phyloP scores from a whole-genome alignment of 805 yeast genomes.

The Phaffomyces thermotolerans region DNA sequence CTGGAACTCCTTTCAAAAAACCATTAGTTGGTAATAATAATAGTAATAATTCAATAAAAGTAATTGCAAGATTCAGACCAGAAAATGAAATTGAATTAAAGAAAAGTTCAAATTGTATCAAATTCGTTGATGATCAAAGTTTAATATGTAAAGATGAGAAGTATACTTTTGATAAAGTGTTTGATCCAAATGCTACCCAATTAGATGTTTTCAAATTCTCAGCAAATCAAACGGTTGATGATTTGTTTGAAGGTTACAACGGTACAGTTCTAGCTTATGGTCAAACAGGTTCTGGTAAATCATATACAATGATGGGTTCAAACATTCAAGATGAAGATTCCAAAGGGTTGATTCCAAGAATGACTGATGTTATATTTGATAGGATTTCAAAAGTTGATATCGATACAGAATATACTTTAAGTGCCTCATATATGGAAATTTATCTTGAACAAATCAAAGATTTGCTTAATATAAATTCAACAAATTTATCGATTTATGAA shows the following conservation, averaged over 20 bases:
- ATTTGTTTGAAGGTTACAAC: constrained; percentile 67
- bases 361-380: constrained; percentile 57
- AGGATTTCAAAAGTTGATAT: constrained; percentile 38
- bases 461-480: constrained; percentile 33
- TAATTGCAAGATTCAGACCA: constrained; percentile 70
- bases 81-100: constrained; percentile 29
- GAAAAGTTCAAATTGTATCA: neutral
- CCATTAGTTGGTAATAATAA: neutral
- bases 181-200: constrained; percentile 46
- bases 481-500: constrained; percentile 46
- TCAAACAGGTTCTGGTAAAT: constrained; percentile 80
- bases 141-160: constrained; percentile 13
- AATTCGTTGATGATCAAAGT: constrained; percentile 8
- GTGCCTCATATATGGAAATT: constrained; percentile 72
- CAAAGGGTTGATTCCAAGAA: constrained; percentile 65
- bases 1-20: constrained; percentile 2
- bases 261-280: constrained; percentile 77
- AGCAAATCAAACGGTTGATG: constrained; percentile 56
- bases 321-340: constrained; percentile 17
- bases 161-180: constrained; percentile 63
- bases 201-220: constrained; percentile 51
- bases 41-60: constrained; percentile 45
- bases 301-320: constrained; percentile 69
- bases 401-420: constrained; percentile 50
- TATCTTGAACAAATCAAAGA: constrained; percentile 75